Percentiles rank a stretch among this genome's conserved stretches.
Evolutionary conservation across 169 alveolate genomes (phyloP).

Genomic region (Eimeria sp.): DNA sequence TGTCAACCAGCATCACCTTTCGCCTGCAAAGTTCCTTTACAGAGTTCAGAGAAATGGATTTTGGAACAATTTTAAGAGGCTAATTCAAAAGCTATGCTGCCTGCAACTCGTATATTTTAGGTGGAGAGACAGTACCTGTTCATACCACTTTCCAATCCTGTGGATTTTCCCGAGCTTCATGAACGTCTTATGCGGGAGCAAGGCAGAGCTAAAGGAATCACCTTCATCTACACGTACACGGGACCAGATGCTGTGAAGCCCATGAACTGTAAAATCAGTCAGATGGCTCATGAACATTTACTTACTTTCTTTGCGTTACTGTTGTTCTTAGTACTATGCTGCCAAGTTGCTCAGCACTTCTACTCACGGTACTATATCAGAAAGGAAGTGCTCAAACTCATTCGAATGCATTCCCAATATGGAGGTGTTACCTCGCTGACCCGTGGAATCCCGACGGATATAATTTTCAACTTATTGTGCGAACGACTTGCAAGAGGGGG

Average conservation of each 20-base stretch:
- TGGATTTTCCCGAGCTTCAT: constrained; percentile 58
- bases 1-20: too few species aligned
- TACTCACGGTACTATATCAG: constrained; percentile 15
- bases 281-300: background rate
- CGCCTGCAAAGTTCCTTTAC: too few species aligned
- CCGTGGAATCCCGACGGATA: constrained; percentile 43
- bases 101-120: constrained; percentile 1
- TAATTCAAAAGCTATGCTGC: background rate
- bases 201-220: constrained; percentile 54
- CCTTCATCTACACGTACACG: constrained; percentile 26
- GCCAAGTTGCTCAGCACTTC: constrained; percentile 15
- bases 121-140: constrained; percentile 50
- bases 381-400: constrained; percentile 34
- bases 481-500: background rate
- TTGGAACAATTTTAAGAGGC: background rate
- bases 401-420: constrained; percentile 19
- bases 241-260: constrained; percentile 31
- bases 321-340: background rate
- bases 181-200: constrained; percentile 64
- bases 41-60: background rate
- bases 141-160: constrained; percentile 46
- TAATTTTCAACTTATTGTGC: constrained; percentile 14
- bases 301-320: constrained; percentile 6
- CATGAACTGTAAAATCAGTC: background rate
- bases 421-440: constrained; percentile 10